phyloP scores from a whole-genome alignment of 768 basidiomycete genomes.

The Pleurotus tuber-regium region DNA sequence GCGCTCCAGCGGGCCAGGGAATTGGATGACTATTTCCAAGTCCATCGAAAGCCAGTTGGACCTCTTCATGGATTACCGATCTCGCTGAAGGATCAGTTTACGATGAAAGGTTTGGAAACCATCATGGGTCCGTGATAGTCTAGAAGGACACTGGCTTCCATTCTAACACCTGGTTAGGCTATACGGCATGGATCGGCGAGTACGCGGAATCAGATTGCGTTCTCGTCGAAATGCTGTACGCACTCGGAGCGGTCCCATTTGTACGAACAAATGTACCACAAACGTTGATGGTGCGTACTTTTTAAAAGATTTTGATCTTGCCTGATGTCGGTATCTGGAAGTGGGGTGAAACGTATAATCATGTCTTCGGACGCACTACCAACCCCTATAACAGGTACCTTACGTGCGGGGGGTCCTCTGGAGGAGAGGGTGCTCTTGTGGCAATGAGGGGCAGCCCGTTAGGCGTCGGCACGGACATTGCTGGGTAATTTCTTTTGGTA shows the following conservation, averaged over 20 bases:
- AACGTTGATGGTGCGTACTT: constrained; percentile 58
- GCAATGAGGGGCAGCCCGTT: constrained; percentile 32
- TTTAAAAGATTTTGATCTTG: background rate
- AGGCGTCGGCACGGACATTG: constrained; percentile 80
- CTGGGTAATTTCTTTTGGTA: constrained; percentile 45
- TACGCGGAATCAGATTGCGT: constrained; percentile 57
- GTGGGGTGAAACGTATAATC: constrained; percentile 80
- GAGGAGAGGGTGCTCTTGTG: constrained; percentile 81
- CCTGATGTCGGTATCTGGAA: constrained; percentile 22
- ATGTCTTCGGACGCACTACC: constrained; percentile 73
- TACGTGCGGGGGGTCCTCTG: constrained; percentile 79
- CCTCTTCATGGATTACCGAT: constrained; percentile 76
- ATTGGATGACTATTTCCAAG: constrained; percentile 60
- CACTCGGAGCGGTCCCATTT: constrained; percentile 67
- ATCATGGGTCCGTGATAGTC: constrained; percentile 14
- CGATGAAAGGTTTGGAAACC: constrained; percentile 62
- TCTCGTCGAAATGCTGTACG: constrained; percentile 61
- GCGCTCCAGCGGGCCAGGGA: constrained; percentile 62
- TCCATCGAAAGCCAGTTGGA: constrained; percentile 64
- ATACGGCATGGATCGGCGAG: constrained; percentile 69
- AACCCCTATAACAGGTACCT: constrained; percentile 74
- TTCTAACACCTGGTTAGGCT: constrained; percentile 41
- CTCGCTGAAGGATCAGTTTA: constrained; percentile 74
- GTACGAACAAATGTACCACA: constrained; percentile 76
- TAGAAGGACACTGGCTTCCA: background rate